A percentile compares a stretch with the other conserved stretches of the same genome.
phyloP scores from a whole-genome alignment of 306 rosid genomes.

The Gleditsia sinensis region DNA sequence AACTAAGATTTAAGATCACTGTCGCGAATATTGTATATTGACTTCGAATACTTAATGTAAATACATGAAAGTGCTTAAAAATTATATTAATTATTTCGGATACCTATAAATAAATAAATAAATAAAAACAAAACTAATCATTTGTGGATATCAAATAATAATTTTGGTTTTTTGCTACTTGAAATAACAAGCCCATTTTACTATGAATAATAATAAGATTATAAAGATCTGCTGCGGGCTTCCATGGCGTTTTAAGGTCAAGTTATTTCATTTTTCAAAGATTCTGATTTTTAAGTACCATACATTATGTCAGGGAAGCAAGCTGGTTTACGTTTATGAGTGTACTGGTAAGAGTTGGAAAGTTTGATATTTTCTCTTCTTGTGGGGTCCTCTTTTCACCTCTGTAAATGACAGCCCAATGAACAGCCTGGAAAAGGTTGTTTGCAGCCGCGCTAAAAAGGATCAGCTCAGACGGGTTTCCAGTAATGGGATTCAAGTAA shows the following conservation, averaged over 20 bases:
- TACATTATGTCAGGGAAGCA: too few relatives aligned
- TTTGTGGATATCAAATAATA: too few relatives aligned
- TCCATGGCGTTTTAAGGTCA: too few relatives aligned
- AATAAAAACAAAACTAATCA: neutral
- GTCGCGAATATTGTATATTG: too few relatives aligned
- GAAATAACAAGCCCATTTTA: too few relatives aligned
- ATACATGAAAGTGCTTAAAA: too few relatives aligned
- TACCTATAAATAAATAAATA: neutral
- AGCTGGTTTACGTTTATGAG: too few relatives aligned
- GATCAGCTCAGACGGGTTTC: conserved; percentile 31
- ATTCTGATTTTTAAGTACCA: too few relatives aligned
- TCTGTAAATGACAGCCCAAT: conserved; percentile 48
- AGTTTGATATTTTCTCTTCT: neutral
- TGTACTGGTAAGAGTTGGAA: neutral
- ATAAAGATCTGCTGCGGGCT: neutral
- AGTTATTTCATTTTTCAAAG: too few relatives aligned
- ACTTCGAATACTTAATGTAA: too few relatives aligned
- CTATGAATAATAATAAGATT: neutral
- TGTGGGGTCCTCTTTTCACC: conserved; percentile 40
- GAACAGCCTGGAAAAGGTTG: conserved; percentile 57
- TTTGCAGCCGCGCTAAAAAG: conserved; percentile 42
- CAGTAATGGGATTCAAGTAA: conserved; percentile 40
- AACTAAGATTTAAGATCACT: too few relatives aligned
- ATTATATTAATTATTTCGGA: neutral
- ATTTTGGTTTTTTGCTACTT: too few relatives aligned